A percentile compares a stretch with the other conserved stretches of the same genome.
Evolutionary conservation across 176 grass and related monocot genomes (phyloP).

Genomic region (Secale cereale): DNA sequence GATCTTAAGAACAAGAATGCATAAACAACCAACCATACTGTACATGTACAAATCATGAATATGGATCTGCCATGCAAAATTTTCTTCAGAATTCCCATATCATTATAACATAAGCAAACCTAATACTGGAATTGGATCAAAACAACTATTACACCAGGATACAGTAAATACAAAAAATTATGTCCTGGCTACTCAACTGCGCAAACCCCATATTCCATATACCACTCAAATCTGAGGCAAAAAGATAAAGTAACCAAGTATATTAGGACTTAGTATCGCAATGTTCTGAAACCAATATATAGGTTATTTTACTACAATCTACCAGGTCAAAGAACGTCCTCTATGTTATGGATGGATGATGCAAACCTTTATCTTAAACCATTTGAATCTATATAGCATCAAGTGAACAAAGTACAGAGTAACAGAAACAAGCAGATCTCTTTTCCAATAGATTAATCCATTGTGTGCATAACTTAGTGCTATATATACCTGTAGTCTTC

Average conservation of each 20-base stretch:
- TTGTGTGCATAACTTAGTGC: neutral
- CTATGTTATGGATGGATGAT: neutral
- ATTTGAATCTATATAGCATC: constrained; percentile 5
- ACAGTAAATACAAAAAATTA: neutral
- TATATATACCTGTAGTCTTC: constrained; percentile 87
- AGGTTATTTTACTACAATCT: constrained; percentile 2
- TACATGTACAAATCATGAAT: neutral
- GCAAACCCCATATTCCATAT: neutral
- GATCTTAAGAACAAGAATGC: neutral
- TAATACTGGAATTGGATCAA: neutral
- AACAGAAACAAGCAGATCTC: neutral
- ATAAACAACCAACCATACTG: neutral
- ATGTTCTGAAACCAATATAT: constrained; percentile 15
- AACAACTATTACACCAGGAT: neutral
- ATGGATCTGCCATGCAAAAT: neutral
- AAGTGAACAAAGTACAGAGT: neutral
- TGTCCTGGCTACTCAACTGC: neutral
- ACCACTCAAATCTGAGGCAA: neutral
- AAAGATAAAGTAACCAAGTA: neutral
- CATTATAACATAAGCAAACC: neutral
- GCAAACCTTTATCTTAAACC: neutral
- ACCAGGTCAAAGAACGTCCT: neutral
- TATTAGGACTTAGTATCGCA: neutral
- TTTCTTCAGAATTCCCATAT: neutral
- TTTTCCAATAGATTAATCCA: constrained; percentile 19